These are phyloP conservation scores for Pugionium cornutum DNA, from an alignment of 345 rosid species.

Conservation along the genomic window DNA sequence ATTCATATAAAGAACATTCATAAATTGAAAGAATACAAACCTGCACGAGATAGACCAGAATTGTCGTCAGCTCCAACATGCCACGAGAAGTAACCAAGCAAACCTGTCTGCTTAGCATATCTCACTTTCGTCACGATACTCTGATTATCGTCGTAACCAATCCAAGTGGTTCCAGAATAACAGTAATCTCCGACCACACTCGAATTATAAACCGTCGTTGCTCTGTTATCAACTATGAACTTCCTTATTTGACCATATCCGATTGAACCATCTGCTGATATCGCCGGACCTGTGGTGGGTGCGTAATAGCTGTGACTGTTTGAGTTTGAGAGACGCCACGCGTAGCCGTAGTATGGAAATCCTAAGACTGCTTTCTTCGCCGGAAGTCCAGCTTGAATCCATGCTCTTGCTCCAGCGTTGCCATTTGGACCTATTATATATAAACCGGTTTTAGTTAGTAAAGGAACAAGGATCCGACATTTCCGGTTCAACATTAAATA, in stretches of 20 bases:
- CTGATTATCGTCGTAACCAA: constrained; percentile 55
- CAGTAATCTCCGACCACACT: constrained; percentile 53
- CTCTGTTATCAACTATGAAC: constrained; percentile 44
- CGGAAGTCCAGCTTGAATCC: constrained; percentile 58
- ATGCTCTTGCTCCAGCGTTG: constrained; percentile 51
- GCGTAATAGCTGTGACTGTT: constrained; percentile 55
- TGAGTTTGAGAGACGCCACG: constrained; percentile 58
- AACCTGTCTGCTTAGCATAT: constrained; percentile 49
- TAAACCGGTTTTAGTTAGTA: background rate
- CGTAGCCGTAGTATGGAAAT: constrained; percentile 59
- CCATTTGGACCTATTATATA: constrained; percentile 47
- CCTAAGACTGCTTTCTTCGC: constrained; percentile 58
- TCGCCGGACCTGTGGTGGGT: constrained; percentile 44
- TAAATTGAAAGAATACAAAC: constrained; percentile 17
- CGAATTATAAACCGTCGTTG: constrained; percentile 46
- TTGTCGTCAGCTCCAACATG: constrained; percentile 56
- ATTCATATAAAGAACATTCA: background rate
- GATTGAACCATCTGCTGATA: constrained; percentile 39
- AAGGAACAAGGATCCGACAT: background rate
- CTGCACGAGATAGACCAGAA: constrained; percentile 50
- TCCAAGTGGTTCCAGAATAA: constrained; percentile 57
- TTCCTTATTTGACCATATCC: constrained; percentile 41
- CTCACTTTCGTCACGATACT: constrained; percentile 53
- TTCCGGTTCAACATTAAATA: too few relatives aligned
- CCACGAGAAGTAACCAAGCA: constrained; percentile 82